Evolutionary conservation across 768 basidiomycete genomes (phyloP).

Genomic region (Auricularia sp.): DNA sequence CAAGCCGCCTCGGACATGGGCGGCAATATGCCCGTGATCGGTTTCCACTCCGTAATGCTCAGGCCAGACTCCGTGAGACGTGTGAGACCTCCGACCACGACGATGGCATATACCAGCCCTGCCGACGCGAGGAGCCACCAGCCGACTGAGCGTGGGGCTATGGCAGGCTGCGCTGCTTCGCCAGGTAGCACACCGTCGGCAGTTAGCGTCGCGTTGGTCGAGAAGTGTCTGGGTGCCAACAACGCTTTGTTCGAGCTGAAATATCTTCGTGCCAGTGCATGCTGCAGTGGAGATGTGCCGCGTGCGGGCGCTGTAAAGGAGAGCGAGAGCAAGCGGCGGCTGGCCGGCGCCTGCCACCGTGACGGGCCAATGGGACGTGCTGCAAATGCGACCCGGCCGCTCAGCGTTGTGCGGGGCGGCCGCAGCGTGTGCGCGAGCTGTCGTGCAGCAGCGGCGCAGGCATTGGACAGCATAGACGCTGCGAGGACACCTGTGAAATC

Average conservation of each 20-base stretch:
- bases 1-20: conserved; percentile 70
- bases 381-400: neutral
- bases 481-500: neutral
- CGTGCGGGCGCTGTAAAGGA: neutral
- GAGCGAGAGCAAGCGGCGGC: neutral
- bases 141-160: conserved; percentile 62
- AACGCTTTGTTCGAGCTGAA: conserved; percentile 3
- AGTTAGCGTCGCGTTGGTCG: conserved; percentile 18
- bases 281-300: neutral
- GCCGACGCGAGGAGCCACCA: conserved; percentile 82
- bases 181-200: conserved; percentile 11
- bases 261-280: conserved; percentile 1
- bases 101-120: conserved; percentile 78
- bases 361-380: neutral
- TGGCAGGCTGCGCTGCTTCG: conserved; percentile 25
- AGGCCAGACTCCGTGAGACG: conserved; percentile 94
- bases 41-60: conserved; percentile 96
- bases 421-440: neutral
- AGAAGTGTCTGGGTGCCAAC: conserved; percentile 30
- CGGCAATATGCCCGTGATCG: conserved; percentile 80
- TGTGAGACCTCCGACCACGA: conserved; percentile 93
- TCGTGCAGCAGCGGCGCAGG: neutral
- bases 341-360: neutral
- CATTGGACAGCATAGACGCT: neutral
- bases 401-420: neutral